Base-by-base conservation (phyloP, 2,329 filamentous ascomycete species). In the Stagonosporopsis rhizophila region DNA sequence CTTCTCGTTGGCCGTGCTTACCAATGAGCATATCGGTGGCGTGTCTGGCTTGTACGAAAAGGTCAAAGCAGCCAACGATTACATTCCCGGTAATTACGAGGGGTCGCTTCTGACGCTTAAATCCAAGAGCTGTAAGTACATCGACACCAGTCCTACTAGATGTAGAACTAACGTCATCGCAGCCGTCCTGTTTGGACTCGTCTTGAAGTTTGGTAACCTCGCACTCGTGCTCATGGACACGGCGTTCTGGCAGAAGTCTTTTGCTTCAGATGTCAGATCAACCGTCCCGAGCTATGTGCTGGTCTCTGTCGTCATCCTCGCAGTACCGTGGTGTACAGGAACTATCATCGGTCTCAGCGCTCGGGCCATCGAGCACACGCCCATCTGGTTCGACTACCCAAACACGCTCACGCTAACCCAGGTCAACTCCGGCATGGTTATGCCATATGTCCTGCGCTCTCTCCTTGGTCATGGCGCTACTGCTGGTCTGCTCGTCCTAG, bases 101-200 rank as follows among this genome's bases (percentile, higher is more conserved):
- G 92, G 92, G n/a, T 91, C 87, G 69, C 96, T 96, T 65, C 78
- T 96, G 20, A 96, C 92, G 0, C 94, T 96, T 90, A 81, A 84
- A 55, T 91, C 88, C 1, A 84, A 83, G 53, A 54, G 56, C 50
- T 54, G 56, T 58, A 34, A 30, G 50, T 47, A 7, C 4, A 3
- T 7, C 3, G 2, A 3, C 1, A 6, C 8, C 4, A 1, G 7
- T 17, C 15, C 9, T 2, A 2, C 2, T 17, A 1, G 23, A 2
- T 3, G 2, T 6, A 14, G 15, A n/a, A 3, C 53, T 56, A 34
- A 56, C 23, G 2, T 3, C 1, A 3, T 6, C 28, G 6, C 37
- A 54, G 55, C 55, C 22, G 55, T 58, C 19, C 40, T 58, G 22
- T 58, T 58, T 20, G 56, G 56, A 20, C 27, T 61, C 2, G 51